phyloP scores from a whole-genome alignment of 2,329 filamentous ascomycete genomes.

The Ophiosphaerella korrae region DNA sequence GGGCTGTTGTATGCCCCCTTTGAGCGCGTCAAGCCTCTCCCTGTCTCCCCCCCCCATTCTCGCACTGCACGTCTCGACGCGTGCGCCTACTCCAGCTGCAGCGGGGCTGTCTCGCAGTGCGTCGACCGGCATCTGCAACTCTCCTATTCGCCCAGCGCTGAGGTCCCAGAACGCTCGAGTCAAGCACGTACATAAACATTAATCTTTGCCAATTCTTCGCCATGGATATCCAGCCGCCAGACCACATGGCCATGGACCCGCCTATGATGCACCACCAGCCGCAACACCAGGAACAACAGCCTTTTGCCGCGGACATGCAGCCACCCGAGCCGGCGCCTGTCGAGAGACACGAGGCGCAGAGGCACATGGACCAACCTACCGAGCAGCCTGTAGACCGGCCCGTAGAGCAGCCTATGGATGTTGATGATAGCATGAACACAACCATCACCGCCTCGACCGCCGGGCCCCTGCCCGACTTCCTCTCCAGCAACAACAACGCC shows the following conservation, averaged over 20 bases:
- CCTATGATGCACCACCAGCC: background rate
- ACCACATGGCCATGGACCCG: conserved; percentile 8
- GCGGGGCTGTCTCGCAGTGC: conserved; percentile 32
- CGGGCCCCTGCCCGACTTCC: conserved; percentile 47
- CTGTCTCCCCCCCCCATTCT: background rate
- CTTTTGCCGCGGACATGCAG: conserved; percentile 1
- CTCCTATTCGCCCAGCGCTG: conserved; percentile 32
- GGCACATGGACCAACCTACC: conserved; percentile 44
- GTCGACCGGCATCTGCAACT: conserved; percentile 22
- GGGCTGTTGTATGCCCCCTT: too few species aligned
- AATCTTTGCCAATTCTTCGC: conserved; percentile 5
- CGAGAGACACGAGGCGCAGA: conserved; percentile 32
- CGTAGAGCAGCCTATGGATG: conserved; percentile 39
- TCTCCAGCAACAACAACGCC: conserved; percentile 4
- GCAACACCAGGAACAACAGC: background rate
- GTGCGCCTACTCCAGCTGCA: conserved; percentile 28
- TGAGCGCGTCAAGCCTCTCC: conserved; percentile 9
- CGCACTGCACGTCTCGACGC: conserved; percentile 31
- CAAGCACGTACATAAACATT: conserved; percentile 17
- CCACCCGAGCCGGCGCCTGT: conserved; percentile 15
- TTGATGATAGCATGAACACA: conserved; percentile 55
- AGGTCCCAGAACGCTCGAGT: conserved; percentile 18
- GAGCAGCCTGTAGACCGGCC: conserved; percentile 23
- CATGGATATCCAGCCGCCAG: conserved; percentile 26
- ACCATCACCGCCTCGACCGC: conserved; percentile 51